A percentile compares a stretch with the other conserved stretches of the same genome.
phyloP scores from a whole-genome alignment of 2,329 filamentous ascomycete species.

The Xylariaceae sp. region DNA sequence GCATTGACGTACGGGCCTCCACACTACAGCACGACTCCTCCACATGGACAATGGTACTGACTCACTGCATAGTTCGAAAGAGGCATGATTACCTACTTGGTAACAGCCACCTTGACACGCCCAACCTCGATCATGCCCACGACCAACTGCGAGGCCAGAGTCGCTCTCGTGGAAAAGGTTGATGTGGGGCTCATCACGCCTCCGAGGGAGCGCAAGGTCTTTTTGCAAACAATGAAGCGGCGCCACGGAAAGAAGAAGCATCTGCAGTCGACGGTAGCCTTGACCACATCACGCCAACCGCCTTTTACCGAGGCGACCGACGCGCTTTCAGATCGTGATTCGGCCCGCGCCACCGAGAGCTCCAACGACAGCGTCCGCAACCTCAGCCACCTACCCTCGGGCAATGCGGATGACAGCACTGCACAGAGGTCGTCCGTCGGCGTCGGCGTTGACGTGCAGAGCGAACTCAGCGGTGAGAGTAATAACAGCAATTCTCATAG shows the following conservation, averaged over 20 bases:
- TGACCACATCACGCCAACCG: slow-evolving; percentile 26
- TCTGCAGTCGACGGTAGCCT: slow-evolving; percentile 42
- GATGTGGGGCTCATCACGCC: slow-evolving; percentile 75
- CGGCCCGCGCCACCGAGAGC: slow-evolving; percentile 36
- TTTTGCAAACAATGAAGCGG: slow-evolving; percentile 80
- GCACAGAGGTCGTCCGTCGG: slow-evolving; percentile 39
- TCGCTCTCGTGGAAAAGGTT: slow-evolving; percentile 76
- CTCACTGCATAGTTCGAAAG: slow-evolving; percentile 73
- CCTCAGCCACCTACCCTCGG: slow-evolving; percentile 36
- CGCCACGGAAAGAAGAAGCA: slow-evolving; percentile 62
- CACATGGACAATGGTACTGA: slow-evolving; percentile 12
- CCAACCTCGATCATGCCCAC: slow-evolving; percentile 83
- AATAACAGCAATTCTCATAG: slow-evolving; percentile 62
- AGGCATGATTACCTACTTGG: slow-evolving; percentile 86
- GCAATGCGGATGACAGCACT: slow-evolving; percentile 32
- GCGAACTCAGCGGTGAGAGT: slow-evolving; percentile 69
- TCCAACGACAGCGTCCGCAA: slow-evolving; percentile 41
- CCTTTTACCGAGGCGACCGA: slow-evolving; percentile 43
- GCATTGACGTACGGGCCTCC: slow-evolving; percentile 74
- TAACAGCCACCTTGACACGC: slow-evolving; percentile 85
- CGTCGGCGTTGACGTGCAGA: slow-evolving; percentile 42
- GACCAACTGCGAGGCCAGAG: slow-evolving; percentile 74
- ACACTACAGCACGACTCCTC: slow-evolving; percentile 10
- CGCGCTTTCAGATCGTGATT: slow-evolving; percentile 37
- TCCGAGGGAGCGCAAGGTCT: slow-evolving; percentile 79